phyloP scores from a whole-genome alignment of 2,329 filamentous ascomycete genomes.

The Botrytis sinoallii region DNA sequence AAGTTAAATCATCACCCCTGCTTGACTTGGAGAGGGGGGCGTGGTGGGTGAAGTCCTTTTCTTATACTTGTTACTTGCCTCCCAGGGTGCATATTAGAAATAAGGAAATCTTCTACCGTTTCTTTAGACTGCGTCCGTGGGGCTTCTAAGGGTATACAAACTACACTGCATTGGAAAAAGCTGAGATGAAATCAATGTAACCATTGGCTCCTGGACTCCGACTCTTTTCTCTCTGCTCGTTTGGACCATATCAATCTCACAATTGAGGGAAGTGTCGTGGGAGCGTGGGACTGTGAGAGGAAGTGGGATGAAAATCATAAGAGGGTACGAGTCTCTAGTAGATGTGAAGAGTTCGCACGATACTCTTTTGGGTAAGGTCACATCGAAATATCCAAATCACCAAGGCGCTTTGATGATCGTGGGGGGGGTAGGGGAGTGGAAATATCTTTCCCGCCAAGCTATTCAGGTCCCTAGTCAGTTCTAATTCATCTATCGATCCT shows the following conservation, averaged over 20 bases:
- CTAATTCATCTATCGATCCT: background rate
- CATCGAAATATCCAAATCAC: too few relatives aligned
- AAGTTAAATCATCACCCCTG: background rate
- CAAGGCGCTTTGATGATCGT: background rate
- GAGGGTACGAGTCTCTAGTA: background rate
- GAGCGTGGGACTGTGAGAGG: background rate
- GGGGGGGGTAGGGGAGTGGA: background rate
- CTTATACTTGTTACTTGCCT: background rate
- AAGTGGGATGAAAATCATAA: background rate
- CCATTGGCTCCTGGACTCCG: background rate
- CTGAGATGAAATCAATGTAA: background rate
- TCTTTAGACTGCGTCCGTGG: background rate
- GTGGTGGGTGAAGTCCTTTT: background rate
- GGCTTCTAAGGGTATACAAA: background rate
- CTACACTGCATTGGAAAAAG: slow-evolving; percentile 1
- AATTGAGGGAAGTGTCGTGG: background rate
- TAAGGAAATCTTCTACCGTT: background rate
- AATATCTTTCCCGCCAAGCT: background rate
- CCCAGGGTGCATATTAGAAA: background rate
- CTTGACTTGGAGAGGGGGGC: background rate
- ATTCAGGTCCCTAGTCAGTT: background rate
- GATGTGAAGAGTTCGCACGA: background rate
- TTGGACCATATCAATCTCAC: background rate
- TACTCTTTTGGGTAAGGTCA: background rate
- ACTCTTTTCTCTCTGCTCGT: background rate